These are phyloP conservation scores for Choiromyces venosus DNA, from an alignment of 495 filamentous ascomycete species.

Conservation along the genomic window DNA sequence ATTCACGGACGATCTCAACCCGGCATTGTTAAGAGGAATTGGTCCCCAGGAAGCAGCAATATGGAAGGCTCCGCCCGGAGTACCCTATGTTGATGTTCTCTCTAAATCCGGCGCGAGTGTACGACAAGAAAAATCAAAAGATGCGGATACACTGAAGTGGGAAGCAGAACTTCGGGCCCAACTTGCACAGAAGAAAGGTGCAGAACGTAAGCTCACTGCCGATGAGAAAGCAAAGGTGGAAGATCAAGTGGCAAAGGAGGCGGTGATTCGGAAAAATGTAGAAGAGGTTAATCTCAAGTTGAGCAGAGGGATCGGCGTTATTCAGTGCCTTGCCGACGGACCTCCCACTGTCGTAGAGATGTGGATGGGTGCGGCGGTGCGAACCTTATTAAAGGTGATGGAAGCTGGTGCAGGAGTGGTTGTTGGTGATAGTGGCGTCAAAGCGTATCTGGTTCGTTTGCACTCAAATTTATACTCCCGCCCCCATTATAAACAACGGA, in stretches of 20 bases:
- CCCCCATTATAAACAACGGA: not conserved
- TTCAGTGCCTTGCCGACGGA: slow-evolving; percentile 71
- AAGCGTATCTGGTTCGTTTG: slow-evolving; percentile 65
- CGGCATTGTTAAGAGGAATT: slow-evolving; percentile 58
- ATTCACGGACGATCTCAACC: slow-evolving; percentile 64
- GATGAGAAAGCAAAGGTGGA: slow-evolving; percentile 89
- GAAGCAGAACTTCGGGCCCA: slow-evolving; percentile 86
- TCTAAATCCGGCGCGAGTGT: slow-evolving; percentile 56
- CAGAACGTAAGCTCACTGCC: slow-evolving; percentile 79
- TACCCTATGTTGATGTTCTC: slow-evolving; percentile 81
- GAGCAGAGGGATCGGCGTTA: slow-evolving; percentile 73
- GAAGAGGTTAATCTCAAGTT: slow-evolving; percentile 61
- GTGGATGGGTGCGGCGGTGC: slow-evolving; percentile 78
- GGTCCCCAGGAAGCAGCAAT: slow-evolving; percentile 86
- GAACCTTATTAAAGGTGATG: slow-evolving; percentile 62
- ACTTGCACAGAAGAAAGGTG: slow-evolving; percentile 83
- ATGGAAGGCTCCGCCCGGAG: slow-evolving; percentile 79
- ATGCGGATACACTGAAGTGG: slow-evolving; percentile 95
- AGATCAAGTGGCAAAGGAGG: slow-evolving; percentile 81
- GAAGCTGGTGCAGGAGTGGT: slow-evolving; percentile 74
- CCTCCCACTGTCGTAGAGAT: slow-evolving; percentile 75
- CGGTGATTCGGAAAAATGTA: slow-evolving; percentile 66
- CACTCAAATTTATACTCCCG: not conserved
- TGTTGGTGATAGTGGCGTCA: slow-evolving; percentile 69
- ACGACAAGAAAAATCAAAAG: slow-evolving; percentile 74